Evolutionary conservation across 2,329 filamentous ascomycete species (phyloP).

Genomic region (Oidium heveae): DNA sequence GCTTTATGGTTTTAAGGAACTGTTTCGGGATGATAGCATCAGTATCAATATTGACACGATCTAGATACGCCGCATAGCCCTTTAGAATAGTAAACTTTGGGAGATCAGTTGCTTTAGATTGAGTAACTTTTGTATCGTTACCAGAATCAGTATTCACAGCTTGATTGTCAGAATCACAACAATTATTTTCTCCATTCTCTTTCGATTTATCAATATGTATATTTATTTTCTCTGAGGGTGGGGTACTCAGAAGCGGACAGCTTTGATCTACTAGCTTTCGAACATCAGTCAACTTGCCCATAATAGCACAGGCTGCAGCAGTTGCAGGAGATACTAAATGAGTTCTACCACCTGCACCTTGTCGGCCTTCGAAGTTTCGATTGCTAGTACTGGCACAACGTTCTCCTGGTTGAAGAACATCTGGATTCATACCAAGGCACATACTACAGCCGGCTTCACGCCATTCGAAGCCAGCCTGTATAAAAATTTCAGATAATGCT

Average conservation of each 20-base stretch:
- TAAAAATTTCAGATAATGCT: constrained; percentile 80
- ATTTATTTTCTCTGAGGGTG: constrained; percentile 14
- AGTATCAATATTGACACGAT: constrained; percentile 85
- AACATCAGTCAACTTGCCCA: constrained; percentile 78
- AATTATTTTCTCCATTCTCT: constrained; percentile 21
- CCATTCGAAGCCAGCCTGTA: constrained; percentile 88
- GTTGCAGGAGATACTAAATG: constrained; percentile 95
- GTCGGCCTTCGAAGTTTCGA: constrained; percentile 90
- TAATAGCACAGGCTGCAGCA: constrained; percentile 75
- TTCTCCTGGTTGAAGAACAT: constrained; percentile 79
- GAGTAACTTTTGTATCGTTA: constrained; percentile 30
- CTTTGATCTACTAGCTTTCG: constrained; percentile 47
- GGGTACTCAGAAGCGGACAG: constrained; percentile 3
- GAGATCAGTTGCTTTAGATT: constrained; percentile 33
- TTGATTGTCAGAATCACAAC: constrained; percentile 24
- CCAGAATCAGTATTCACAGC: constrained; percentile 35
- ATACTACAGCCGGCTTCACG: constrained; percentile 95
- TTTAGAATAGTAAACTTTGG: constrained; percentile 64
- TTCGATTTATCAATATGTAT: constrained; percentile 18
- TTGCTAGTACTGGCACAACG: constrained; percentile 90
- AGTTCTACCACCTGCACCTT: constrained; percentile 74
- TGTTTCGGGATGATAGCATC: constrained; percentile 98
- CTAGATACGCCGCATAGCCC: constrained; percentile 69
- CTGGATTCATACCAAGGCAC: constrained; percentile 98
- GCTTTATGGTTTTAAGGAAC: constrained; percentile 98